phyloP scores from a whole-genome alignment of 2,329 filamentous ascomycete genomes.

The Zymoseptoria crescenta region DNA sequence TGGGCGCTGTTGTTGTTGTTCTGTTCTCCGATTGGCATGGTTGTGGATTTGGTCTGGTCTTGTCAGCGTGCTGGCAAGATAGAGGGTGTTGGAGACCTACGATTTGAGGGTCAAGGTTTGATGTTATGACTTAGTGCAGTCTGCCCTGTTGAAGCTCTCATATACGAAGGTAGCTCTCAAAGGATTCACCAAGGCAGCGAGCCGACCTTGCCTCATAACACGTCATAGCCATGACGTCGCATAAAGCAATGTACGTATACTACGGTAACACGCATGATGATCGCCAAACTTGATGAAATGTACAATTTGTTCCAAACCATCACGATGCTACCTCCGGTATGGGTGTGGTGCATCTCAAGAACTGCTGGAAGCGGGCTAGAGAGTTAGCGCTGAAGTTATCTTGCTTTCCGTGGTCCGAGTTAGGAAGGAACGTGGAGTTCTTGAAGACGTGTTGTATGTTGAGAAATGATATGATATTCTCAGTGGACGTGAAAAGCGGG shows the following conservation, averaged over 20 bases:
- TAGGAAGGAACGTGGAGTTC: too few species aligned
- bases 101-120: neutral
- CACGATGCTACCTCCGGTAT: too few species aligned
- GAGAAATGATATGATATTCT: too few species aligned
- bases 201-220: neutral
- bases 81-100: neutral
- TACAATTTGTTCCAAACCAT: too few species aligned
- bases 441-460: too few species aligned
- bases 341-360: too few species aligned
- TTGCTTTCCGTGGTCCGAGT: too few species aligned
- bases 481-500: too few species aligned
- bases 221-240: conserved; percentile 2
- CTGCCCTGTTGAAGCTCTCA: neutral
- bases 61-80: neutral
- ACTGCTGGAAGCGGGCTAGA: too few species aligned
- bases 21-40: conserved; percentile 7
- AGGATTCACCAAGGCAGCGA: neutral
- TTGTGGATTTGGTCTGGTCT: conserved; percentile 5
- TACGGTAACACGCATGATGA: neutral
- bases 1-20: conserved; percentile 19
- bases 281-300: too few species aligned
- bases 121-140: neutral
- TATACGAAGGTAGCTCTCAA: neutral
- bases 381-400: too few species aligned
- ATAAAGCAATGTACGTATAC: neutral